Percentiles rank a stretch among this genome's conserved stretches.
Conservation (phyloP, 345 rosid species). For the Salix viminalis region DNA sequence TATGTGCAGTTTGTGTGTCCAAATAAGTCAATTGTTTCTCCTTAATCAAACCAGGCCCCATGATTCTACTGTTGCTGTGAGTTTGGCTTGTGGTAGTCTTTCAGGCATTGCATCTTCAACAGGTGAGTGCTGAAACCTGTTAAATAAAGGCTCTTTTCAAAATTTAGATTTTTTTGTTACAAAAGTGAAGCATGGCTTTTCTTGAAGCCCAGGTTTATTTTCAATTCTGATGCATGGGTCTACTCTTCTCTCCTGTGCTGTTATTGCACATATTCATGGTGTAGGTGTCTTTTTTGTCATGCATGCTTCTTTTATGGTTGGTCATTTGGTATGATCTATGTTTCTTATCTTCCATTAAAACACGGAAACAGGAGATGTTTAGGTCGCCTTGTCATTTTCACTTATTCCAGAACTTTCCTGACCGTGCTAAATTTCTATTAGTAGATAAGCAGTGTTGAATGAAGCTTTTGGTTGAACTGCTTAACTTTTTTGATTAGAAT, state of each 20-base stretch:
- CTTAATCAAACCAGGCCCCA: slow-evolving; percentile 48
- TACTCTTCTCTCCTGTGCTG: not conserved
- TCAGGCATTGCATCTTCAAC: slow-evolving; percentile 98
- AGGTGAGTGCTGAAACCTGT: slow-evolving; percentile 43
- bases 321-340: not conserved
- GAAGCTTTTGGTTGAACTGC: slow-evolving; percentile 7
- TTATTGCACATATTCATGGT: slow-evolving; percentile 2
- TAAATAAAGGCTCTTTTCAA: not conserved
- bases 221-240: not conserved
- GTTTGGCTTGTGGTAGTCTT: slow-evolving; percentile 93
- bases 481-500: slow-evolving; percentile 14
- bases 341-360: not conserved
- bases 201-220: not conserved
- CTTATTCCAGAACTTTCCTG: slow-evolving; percentile 5
- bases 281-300: not conserved
- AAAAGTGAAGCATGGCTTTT: not conserved
- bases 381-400: not conserved
- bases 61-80: slow-evolving; percentile 61
- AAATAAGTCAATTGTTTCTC: not conserved
- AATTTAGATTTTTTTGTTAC: not conserved
- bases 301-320: not conserved
- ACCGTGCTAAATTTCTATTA: not conserved
- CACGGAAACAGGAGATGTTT: not conserved
- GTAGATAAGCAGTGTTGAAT: slow-evolving; percentile 4
- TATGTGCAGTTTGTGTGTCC: not conserved